Conservation (phyloP, 2,329 filamentous ascomycete species). For the Malbranchea zuffiana region DNA sequence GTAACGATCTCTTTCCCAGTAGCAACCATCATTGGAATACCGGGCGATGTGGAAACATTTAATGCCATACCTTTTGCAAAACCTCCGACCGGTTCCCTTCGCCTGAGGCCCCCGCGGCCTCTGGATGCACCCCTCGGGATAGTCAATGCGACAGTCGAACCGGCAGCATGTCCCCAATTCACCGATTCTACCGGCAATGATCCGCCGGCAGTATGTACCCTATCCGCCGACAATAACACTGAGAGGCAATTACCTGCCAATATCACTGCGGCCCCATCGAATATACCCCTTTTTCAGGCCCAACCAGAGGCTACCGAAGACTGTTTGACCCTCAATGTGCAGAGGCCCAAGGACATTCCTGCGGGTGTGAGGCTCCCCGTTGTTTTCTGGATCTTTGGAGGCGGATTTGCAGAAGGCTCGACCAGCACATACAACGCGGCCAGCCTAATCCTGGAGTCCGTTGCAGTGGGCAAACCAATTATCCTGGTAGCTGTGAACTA, state of each 20-base stretch:
- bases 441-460: slow-evolving; percentile 2
- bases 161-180: slow-evolving; percentile 64
- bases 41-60: slow-evolving; percentile 52
- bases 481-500: slow-evolving; percentile 4
- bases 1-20: too few relatives aligned
- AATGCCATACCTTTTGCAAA: slow-evolving; percentile 66
- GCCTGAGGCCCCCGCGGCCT: slow-evolving; percentile 59
- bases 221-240: too few relatives aligned
- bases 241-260: too few relatives aligned
- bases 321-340: slow-evolving; percentile 6
- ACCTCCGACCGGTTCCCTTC: slow-evolving; percentile 53
- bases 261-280: too few relatives aligned
- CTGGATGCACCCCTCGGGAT: slow-evolving; percentile 49
- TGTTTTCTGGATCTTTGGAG: slow-evolving; percentile 5
- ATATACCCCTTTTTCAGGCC: too few relatives aligned
- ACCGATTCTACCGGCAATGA: slow-evolving; percentile 45
- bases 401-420: slow-evolving; percentile 1
- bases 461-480: slow-evolving; percentile 3
- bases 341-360: neutral
- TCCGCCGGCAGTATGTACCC: too few relatives aligned
- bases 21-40: slow-evolving; percentile 46
- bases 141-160: slow-evolving; percentile 47
- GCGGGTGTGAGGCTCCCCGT: neutral
- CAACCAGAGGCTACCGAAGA: too few relatives aligned
- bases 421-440: neutral